Base-by-base conservation (phyloP, 345 rosid species). In the Citrus reticulata region DNA sequence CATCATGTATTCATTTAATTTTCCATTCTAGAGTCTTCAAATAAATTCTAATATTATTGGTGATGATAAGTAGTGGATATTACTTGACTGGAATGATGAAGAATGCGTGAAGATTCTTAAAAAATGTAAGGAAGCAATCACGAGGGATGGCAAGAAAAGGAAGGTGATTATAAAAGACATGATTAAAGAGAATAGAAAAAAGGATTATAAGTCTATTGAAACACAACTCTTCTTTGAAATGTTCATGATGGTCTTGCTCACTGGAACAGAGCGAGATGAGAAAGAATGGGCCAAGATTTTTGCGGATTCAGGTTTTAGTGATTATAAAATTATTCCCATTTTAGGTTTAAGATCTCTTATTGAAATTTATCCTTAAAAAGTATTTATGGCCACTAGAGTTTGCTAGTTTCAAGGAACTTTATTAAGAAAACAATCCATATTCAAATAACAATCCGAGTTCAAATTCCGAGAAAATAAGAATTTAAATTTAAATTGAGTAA, bases 341-440 rank as follows among this genome's bases (percentile, higher is more conserved):
- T 40, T 85, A 14, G 89, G 86, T 51, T 25, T 87, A 17, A 88
- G 88, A 77, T 88, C 91, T 24, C 73, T 87, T 9, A 90, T 90
- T 77, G 89, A 90, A 81, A 84, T 88, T 72, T 85, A 85, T 73
- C 89, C 90, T 42, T 88, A 34, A 85, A 49, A 39, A 39, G 42
- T 39, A 2, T 39, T 39, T 39, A 39, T 39, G 46, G 46, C 46
- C 46, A 40, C 46, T 1, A 40, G 11, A 3, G 11, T 40, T 40
- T 40, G 46, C 46, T 8, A 40, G 46, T 9, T 40, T 40, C 46
- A 40, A 40, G 32, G 32, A 30, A 30, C 32, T 30, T 30, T 30
- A 30, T 30, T 30, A 2, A 30, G 32, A 30, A 0, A 30, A 30
- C 32, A 30, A 30, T 30, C 32, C 32, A 30, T 30, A 30, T 30